phyloP scores from a whole-genome alignment of 306 rosid genomes.

The Cicer bijugum region DNA sequence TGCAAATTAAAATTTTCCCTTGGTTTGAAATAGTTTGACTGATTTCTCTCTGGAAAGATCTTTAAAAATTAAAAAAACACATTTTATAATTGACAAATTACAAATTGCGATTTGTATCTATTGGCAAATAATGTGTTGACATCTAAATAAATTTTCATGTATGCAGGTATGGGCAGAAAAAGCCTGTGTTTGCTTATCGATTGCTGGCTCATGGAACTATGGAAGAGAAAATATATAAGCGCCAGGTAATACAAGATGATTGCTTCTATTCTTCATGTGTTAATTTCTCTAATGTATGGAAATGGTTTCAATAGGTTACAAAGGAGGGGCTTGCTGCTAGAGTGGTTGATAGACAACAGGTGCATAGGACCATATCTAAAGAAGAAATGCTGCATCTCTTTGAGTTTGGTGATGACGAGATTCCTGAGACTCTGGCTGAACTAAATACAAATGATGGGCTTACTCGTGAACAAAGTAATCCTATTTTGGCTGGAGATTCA shows the following conservation, averaged over 20 bases:
- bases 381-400: constrained; percentile 99
- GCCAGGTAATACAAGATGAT: constrained; percentile 69
- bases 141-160: constrained; percentile 29
- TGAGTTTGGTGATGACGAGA: constrained; percentile 96
- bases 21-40: constrained; percentile 26
- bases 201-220: constrained; percentile 96
- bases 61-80: constrained; percentile 12
- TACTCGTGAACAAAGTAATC: constrained; percentile 44
- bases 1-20: constrained; percentile 32
- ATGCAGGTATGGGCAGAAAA: constrained; percentile 92
- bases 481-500: constrained; percentile 50
- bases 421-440: constrained; percentile 62
- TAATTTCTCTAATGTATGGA: constrained; percentile 38
- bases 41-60: constrained; percentile 33
- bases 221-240: constrained; percentile 98
- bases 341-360: constrained; percentile 96
- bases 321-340: constrained; percentile 98
- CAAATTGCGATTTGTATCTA: constrained; percentile 11
- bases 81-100: constrained; percentile 21
- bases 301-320: constrained; percentile 71
- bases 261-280: constrained; percentile 37
- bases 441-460: constrained; percentile 58
- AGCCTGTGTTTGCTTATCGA: constrained; percentile 96
- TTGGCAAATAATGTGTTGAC: constrained; percentile 30
- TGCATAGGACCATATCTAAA: constrained; percentile 85